These are phyloP conservation scores for Fusarium austroafricanum DNA, from an alignment of 2,329 filamentous ascomycete genomes.

Conservation along the genomic window DNA sequence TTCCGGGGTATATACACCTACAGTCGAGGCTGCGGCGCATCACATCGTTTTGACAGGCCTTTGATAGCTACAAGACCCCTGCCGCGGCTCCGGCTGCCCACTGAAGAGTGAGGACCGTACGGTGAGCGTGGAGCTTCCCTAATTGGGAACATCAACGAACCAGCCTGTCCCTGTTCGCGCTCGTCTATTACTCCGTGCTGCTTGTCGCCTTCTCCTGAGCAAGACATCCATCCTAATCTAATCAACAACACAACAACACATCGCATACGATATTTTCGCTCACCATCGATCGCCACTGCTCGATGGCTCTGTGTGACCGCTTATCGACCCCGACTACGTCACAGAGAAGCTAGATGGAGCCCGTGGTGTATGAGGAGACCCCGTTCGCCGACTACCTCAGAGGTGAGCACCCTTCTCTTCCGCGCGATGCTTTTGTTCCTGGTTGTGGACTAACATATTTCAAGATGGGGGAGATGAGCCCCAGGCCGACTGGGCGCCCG, in stretches of 20 bases:
- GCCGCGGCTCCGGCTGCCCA: conserved; percentile 28
- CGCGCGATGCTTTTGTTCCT: background rate
- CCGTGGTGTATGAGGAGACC: conserved; percentile 85
- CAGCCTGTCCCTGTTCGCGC: conserved; percentile 39
- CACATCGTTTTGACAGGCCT: conserved; percentile 26
- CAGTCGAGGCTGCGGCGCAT: conserved; percentile 20
- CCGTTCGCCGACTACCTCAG: conserved; percentile 90
- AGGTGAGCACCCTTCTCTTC: conserved; percentile 65
- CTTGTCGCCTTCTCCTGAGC: conserved; percentile 41
- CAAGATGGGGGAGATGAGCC: conserved; percentile 62
- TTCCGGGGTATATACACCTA: conserved; percentile 12
- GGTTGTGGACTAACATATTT: conserved; percentile 13
- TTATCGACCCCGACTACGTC: conserved; percentile 44
- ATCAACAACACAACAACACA: conserved; percentile 21
- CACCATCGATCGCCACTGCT: conserved; percentile 31
- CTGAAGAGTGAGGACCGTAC: conserved; percentile 33
- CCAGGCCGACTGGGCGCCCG: conserved; percentile 59
- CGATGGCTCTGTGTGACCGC: conserved; percentile 49
- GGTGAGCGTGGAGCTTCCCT: conserved; percentile 44
- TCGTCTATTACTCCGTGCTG: conserved; percentile 31
- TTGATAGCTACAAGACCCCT: conserved; percentile 21
- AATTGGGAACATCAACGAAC: conserved; percentile 44
- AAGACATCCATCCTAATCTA: conserved; percentile 19
- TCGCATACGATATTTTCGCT: conserved; percentile 19
- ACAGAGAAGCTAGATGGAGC: conserved; percentile 72